Percentiles rank a stretch among this genome's conserved stretches.
These are phyloP conservation scores for Silene conica DNA, from an alignment of 148 eudicot species.

Conservation along the genomic window DNA sequence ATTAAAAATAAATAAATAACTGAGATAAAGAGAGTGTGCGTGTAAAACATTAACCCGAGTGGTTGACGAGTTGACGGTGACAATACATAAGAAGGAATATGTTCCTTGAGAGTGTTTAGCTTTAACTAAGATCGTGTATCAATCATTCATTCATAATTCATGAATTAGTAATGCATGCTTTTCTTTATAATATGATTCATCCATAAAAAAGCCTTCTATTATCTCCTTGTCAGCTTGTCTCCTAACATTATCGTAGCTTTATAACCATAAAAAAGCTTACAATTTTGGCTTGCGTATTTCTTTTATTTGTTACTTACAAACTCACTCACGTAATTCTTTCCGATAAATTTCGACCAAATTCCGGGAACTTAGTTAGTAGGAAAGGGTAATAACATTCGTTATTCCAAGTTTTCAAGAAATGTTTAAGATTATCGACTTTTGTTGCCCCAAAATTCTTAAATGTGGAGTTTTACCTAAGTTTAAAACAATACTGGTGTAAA, in stretches of 20 bases:
- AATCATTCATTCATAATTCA: neutral
- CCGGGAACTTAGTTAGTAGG: no score
- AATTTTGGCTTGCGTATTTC: neutral
- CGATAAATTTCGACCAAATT: no score
- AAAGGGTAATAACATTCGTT: no score
- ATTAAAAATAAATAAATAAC: no score
- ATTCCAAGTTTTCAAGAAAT: no score
- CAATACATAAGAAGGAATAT: neutral
- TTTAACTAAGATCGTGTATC: neutral
- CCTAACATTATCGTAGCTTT: neutral
- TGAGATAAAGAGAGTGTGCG: no score
- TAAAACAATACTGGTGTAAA: no score
- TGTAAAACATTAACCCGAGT: no score
- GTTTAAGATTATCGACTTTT: no score
- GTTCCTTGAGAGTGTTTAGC: neutral
- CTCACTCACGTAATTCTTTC: neutral
- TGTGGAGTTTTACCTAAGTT: no score
- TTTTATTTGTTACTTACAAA: neutral
- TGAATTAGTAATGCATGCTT: no score
- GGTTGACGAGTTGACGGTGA: neutral
- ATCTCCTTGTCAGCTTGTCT: neutral
- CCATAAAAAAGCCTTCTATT: neutral
- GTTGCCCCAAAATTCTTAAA: no score
- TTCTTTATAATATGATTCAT: neutral
- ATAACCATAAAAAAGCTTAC: neutral